Percentiles rank a stretch among this genome's conserved stretches.
Evolutionary conservation across 192 early-diverging fungal genomes (phyloP).

Genomic region (Diversispora epigaea): DNA sequence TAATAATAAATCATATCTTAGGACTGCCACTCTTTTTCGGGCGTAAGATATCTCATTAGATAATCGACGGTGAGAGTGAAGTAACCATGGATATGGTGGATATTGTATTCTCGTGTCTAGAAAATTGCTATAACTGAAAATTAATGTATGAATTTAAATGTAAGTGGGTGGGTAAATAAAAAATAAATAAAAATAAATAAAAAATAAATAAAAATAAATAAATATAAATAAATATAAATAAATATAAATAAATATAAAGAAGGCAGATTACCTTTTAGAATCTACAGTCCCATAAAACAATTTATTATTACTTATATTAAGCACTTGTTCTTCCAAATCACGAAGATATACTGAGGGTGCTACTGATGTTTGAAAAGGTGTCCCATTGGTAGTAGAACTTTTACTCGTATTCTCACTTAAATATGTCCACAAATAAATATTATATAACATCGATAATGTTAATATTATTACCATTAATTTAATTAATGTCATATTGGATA

Average conservation of each 20-base stretch:
- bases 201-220: neutral
- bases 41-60: constrained; percentile 47
- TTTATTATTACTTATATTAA: constrained; percentile 20
- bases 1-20: constrained; percentile 51
- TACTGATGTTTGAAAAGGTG: neutral
- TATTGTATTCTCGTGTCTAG: constrained; percentile 13
- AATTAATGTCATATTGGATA: neutral
- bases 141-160: neutral
- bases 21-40: constrained; percentile 47
- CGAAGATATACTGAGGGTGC: constrained; percentile 50
- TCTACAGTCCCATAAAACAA: too few relatives aligned
- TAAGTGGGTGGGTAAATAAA: neutral
- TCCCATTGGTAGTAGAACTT: neutral
- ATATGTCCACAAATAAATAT: constrained; percentile 9
- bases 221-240: neutral
- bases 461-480: neutral
- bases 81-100: constrained; percentile 44
- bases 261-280: too few relatives aligned
- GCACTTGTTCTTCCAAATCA: constrained; percentile 49
- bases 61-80: constrained; percentile 44
- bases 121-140: constrained; percentile 33
- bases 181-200: neutral
- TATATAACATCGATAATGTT: constrained; percentile 7
- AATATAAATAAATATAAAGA: too few relatives aligned
- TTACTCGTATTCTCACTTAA: neutral